Base-by-base conservation (phyloP, 345 rosid species). In the Populus deltoides region DNA sequence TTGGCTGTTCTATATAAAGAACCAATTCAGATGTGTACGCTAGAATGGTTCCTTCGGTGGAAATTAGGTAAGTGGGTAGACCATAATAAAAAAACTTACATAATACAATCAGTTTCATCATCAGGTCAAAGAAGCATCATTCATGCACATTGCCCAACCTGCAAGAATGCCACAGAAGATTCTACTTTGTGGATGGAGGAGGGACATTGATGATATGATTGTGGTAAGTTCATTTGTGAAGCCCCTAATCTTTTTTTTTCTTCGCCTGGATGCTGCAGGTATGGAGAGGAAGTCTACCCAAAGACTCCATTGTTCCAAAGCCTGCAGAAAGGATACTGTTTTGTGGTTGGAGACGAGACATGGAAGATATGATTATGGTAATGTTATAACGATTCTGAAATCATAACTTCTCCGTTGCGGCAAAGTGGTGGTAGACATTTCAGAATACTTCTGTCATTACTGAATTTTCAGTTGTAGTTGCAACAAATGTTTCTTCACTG, bases 121-220 rank as follows among this genome's bases (percentile, higher is more conserved):
- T 91, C 93, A 91, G 92, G 90, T 90, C 86, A 88, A 88, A 80
- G 88, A 86, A 75, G 87, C 87, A 87, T 77, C 89, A 85, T 88
- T 88, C 84, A 77, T 86, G 76, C 85, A 85, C 83, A 72, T 87
- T 85, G 75, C 79, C 80, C 86, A 82, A 76, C 86, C 89, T 63
- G 80, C 90, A 77, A 91, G 90, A 88, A 90, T 84, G 89, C 88
- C 92, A 81, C 95, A 88, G 91, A 91, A 85, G 90, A 90, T 91
- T 87, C 95, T 91, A 85, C 90, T 88, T 79, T 90, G 92, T 90
- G 92, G 95, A 88, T 91, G 95, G 93, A 87, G 93, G 90, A 88
- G 93, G 82, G 95, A 90, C 90, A 70, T 91, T 85, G 93, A 91
- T 91, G 93, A 91, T 91, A 91, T 90, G 95, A 90, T 88, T 79